phyloP scores from a whole-genome alignment of 2,329 filamentous ascomycete genomes.

The Penicillium sp. region DNA sequence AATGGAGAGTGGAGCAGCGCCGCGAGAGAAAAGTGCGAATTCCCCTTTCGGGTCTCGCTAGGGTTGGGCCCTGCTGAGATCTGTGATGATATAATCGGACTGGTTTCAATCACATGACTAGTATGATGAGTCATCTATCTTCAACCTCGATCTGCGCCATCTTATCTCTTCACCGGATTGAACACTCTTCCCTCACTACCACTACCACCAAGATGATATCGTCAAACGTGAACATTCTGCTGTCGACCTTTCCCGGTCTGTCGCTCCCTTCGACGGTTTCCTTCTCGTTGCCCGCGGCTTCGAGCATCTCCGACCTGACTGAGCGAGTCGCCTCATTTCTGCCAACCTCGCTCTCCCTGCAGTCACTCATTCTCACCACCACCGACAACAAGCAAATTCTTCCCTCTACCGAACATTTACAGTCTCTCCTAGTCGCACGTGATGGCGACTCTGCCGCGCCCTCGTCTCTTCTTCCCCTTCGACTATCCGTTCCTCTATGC shows the following conservation, averaged over 20 bases:
- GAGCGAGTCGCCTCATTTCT: constrained; percentile 51
- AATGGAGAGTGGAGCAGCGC: constrained; percentile 31
- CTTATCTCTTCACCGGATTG: constrained; percentile 11
- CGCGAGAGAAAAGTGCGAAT: constrained; percentile 34
- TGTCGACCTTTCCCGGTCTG: constrained; percentile 78
- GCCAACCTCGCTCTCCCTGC: constrained; percentile 54
- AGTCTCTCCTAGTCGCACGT: constrained; percentile 52
- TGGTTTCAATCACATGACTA: background rate
- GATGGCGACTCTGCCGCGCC: constrained; percentile 35
- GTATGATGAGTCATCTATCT: constrained; percentile 3
- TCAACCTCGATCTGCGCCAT: constrained; percentile 3
- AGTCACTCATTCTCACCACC: constrained; percentile 70
- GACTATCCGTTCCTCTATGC: constrained; percentile 69
- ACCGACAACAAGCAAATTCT: constrained; percentile 67
- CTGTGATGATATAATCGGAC: background rate
- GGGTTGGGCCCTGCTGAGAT: constrained; percentile 27
- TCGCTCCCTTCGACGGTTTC: constrained; percentile 76
- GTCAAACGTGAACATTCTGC: constrained; percentile 67
- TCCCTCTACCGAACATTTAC: constrained; percentile 49
- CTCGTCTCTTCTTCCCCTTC: constrained; percentile 72
- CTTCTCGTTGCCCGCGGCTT: constrained; percentile 62
- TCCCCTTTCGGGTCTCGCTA: constrained; percentile 25
- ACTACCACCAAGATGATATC: constrained; percentile 48
- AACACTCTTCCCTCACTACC: background rate
- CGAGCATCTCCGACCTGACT: constrained; percentile 63